phyloP scores from a whole-genome alignment of 805 yeast species.

The Nematodospora valgi region DNA sequence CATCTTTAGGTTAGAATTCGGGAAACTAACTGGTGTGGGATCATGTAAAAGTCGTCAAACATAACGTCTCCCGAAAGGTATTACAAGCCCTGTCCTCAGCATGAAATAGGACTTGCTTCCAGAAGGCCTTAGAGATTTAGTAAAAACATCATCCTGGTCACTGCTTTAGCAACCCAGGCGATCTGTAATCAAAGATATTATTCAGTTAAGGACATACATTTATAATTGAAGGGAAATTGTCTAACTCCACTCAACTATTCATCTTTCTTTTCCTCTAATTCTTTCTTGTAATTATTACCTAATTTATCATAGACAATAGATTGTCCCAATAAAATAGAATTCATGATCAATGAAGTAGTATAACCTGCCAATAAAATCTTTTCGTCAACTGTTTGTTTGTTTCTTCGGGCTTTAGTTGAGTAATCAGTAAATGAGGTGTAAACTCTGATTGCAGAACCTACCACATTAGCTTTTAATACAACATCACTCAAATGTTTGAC shows the following conservation, averaged over 20 bases:
- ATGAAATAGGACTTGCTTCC: too few relatives aligned
- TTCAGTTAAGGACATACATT: too few relatives aligned
- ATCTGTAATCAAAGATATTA: too few relatives aligned
- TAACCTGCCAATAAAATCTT: constrained; percentile 38
- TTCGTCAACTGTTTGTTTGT: constrained; percentile 21
- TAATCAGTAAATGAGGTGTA: constrained; percentile 37
- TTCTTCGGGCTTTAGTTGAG: constrained; percentile 14
- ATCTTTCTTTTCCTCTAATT: constrained; percentile 9
- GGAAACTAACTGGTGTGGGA: too few relatives aligned
- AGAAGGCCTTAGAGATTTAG: too few relatives aligned
- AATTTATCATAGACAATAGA: constrained; percentile 21
- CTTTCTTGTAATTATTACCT: constrained; percentile 2
- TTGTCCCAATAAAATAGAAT: constrained; percentile 36
- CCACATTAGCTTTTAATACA: constrained; percentile 38
- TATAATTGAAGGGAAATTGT: background rate
- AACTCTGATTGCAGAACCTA: constrained; percentile 38
- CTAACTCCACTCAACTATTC: constrained; percentile 2
- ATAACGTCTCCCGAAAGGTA: too few relatives aligned
- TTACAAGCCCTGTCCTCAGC: too few relatives aligned
- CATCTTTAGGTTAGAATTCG: too few relatives aligned
- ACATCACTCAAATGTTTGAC: constrained; percentile 35
- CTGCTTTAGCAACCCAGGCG: too few relatives aligned
- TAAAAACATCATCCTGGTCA: too few relatives aligned
- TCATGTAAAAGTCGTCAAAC: too few relatives aligned
- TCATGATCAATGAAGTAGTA: constrained; percentile 29